Conservation (phyloP, 768 basidiomycete genomes). For the Mycena filopes region DNA sequence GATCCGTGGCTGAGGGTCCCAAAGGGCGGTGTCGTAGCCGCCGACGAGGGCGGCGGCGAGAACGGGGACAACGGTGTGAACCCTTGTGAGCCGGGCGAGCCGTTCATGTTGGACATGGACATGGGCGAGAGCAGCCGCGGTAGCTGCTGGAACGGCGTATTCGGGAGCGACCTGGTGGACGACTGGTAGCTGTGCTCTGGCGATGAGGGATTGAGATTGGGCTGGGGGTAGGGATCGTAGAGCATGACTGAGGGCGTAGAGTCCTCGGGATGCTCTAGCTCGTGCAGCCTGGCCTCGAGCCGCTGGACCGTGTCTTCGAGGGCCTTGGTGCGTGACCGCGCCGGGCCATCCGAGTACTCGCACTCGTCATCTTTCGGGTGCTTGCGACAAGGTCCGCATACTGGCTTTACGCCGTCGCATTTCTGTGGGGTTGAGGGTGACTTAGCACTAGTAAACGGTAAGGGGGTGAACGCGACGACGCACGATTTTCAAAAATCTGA, state of each 20-base stretch:
- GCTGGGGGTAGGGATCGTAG: conserved; percentile 29
- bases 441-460: conserved; percentile 15
- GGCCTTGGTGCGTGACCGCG: conserved; percentile 59
- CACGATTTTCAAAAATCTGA: conserved; percentile 63
- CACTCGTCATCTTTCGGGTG: conserved; percentile 74
- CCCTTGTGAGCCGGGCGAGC: conserved; percentile 27
- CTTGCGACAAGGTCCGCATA: conserved; percentile 70
- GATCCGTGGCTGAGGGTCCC: background rate
- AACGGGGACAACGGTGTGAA: conserved; percentile 48
- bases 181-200: conserved; percentile 15
- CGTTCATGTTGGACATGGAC: conserved; percentile 16
- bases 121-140: conserved; percentile 13
- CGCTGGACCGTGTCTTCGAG: conserved; percentile 54
- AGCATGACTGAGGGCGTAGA: conserved; percentile 31
- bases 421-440: conserved; percentile 56
- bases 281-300: conserved; percentile 51
- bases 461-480: conserved; percentile 32
- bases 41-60: conserved; percentile 53
- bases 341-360: conserved; percentile 73
- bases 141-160: conserved; percentile 3
- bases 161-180: conserved; percentile 11
- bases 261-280: conserved; percentile 47
- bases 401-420: conserved; percentile 74
- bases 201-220: background rate
- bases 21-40: conserved; percentile 13